These are phyloP conservation scores for Sclerotinia nivalis DNA, from an alignment of 2,329 filamentous ascomycete genomes.

Conservation along the genomic window DNA sequence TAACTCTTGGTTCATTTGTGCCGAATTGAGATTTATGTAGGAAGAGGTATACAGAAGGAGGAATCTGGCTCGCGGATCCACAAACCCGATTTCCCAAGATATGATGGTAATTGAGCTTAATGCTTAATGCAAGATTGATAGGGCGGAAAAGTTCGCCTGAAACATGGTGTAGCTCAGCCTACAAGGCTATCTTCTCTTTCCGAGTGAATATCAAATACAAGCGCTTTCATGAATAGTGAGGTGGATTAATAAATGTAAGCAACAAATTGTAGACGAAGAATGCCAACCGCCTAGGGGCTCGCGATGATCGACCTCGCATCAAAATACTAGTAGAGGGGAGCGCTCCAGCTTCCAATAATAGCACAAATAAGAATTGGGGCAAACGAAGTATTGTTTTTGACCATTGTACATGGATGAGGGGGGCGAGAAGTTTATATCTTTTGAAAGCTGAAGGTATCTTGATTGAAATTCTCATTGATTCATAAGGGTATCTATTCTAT, in stretches of 20 bases:
- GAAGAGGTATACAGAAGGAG: neutral
- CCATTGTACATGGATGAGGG: neutral
- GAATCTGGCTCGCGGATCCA: constrained; percentile 9
- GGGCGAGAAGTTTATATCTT: neutral
- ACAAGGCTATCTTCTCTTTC: neutral
- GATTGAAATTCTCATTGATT: neutral
- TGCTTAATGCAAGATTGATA: constrained; percentile 11
- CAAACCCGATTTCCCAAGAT: neutral
- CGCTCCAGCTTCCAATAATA: constrained; percentile 9
- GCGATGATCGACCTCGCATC: constrained; percentile 16
- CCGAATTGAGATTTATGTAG: neutral
- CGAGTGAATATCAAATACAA: neutral
- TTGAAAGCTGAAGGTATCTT: neutral
- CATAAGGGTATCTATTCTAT: neutral
- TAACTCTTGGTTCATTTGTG: neutral
- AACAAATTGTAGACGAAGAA: constrained; percentile 8
- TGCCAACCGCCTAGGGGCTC: neutral
- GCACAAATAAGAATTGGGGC: constrained; percentile 5
- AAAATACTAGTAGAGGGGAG: constrained; percentile 9
- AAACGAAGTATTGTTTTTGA: neutral
- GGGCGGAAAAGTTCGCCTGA: neutral
- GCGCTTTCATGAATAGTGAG: neutral
- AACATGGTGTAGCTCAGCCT: constrained; percentile 18
- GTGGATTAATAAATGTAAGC: neutral
- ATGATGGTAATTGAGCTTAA: neutral